Base-by-base conservation (phyloP, 805 yeast genomes). In the Cephaloascus fragrans region DNA sequence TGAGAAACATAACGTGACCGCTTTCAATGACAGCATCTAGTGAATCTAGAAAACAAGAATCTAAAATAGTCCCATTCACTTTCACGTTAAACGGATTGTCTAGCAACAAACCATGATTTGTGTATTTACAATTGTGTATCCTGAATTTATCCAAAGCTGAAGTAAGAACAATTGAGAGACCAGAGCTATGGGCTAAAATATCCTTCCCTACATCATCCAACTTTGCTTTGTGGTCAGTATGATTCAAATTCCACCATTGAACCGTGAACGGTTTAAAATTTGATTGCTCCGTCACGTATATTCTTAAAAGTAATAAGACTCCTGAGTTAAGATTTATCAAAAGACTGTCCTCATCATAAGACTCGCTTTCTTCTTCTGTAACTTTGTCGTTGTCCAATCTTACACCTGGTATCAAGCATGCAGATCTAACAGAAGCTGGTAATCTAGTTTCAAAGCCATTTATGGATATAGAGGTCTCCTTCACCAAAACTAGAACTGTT, bases 241-340 rank as follows among this genome's bases (percentile, higher is more conserved):
- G 19, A 39, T 44, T 32, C 50, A 49, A 26, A 51, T 44, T 61
- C 77, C 76, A 71, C 75, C 75, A 70, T 44, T 71, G 76, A 0
- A 71, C 72, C 8, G 67, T 64, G 43, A 62, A 67, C 1, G 76
- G 76, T 32, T 57, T 58, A 43, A 48, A 57, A 6, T n/a, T 6
- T 6, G 15, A 14, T 14, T n/a, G 15, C 8, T 31, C 33, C 8
- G 15, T 16, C 15, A 18, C 46, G 49, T 57, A 68, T 19, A 71
- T 45, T 18, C 71, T 50, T 3, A 71, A 50, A 3, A 70, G 49
- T 4, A 71, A 46, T 3, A 69, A 37, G 38, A 55, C 63, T 1
- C 71, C 74, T 1, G 73, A 64, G 15, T 55, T 48, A 3, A 70
- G 47, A 0, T 71, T 54, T 1, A 71, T 32, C 5, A 69, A 37